These are phyloP conservation scores for Trichophyton rubrum DNA, from an alignment of 2,329 filamentous ascomycete genomes.

Conservation along the genomic window DNA sequence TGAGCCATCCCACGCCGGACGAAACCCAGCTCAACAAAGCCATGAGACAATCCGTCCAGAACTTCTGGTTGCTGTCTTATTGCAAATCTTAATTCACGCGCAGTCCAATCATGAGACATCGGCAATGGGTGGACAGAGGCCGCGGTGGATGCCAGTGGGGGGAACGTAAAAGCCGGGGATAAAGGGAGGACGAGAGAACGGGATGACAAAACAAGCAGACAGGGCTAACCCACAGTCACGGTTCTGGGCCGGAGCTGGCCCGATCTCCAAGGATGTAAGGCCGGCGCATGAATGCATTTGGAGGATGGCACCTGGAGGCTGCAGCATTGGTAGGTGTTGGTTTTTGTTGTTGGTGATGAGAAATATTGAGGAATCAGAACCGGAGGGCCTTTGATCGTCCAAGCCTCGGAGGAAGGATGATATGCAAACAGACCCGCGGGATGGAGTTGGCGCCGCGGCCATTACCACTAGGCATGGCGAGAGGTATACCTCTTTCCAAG, in stretches of 20 bases:
- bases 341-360: not conserved
- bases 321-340: not conserved
- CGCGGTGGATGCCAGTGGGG: constrained; percentile 4
- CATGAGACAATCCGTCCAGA: constrained; percentile 3
- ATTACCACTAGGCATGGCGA: not conserved
- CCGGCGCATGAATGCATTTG: not conserved
- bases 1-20: not conserved
- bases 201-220: constrained; percentile 3
- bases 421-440: not conserved
- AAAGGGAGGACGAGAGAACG: not conserved
- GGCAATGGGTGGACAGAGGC: not conserved
- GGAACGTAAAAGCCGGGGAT: constrained; percentile 4
- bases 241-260: constrained; percentile 1
- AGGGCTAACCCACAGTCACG: constrained; percentile 3
- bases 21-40: not conserved
- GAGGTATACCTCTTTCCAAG: not conserved
- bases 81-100: not conserved
- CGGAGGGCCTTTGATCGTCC: not conserved
- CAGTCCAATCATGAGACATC: constrained; percentile 1
- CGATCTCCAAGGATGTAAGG: not conserved
- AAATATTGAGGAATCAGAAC: not conserved
- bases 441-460: not conserved
- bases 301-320: not conserved
- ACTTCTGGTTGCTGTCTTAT: not conserved
- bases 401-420: not conserved